Evolutionary conservation across 169 alveolate species (phyloP), one percentile per base, ranked within the genome.

Genomic region (Theileria annulata): DNA sequence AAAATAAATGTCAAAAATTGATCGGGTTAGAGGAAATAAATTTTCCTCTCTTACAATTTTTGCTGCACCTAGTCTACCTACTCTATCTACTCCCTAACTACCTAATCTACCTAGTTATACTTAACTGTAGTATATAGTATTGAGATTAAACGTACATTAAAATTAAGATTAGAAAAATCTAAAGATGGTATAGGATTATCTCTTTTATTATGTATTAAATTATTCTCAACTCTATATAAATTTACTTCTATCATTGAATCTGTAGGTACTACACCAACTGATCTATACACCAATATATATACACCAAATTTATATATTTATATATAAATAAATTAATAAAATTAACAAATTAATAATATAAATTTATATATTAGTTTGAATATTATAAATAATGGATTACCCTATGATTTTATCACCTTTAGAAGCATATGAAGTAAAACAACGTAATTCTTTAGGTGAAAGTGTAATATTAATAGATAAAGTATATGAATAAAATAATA

Each of bases 361-460:
- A 10, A n/a, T n/a, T n/a, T n/a, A n/a, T n/a, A n/a, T n/a, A n/a
- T n/a, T n/a, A n/a, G n/a, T n/a, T n/a, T n/a, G n/a, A n/a, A n/a
- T n/a, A n/a, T n/a, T n/a, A n/a, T n/a, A n/a, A n/a, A n/a, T 25
- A 9, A 10, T 9, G 19, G 42, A 49, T 51, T 71, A 71, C 79
- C 79, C 79, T 1, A 71, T 51, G 17, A 71, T 51, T 8, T 51
- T 58, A 71, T 71, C 79, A 2, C 79, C 79, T 21, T 13, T 19
- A 2, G 59, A 10, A 31, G 79, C 79, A 37, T 71, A 51, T 9
- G 71, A 51, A 27, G 35, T 31, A 30, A 71, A 56, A 54, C 67
- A 71, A 9, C 79, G 79, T 19, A n/a, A 10, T 58, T 48, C 71
- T 9, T 27, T 58, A 48, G 79, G 73, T 1, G 56, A 5, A 1